Percentiles rank a stretch among this genome's conserved stretches.
These are phyloP conservation scores for Tuber umbilicatum DNA, from an alignment of 495 filamentous ascomycete species.

Conservation along the genomic window DNA sequence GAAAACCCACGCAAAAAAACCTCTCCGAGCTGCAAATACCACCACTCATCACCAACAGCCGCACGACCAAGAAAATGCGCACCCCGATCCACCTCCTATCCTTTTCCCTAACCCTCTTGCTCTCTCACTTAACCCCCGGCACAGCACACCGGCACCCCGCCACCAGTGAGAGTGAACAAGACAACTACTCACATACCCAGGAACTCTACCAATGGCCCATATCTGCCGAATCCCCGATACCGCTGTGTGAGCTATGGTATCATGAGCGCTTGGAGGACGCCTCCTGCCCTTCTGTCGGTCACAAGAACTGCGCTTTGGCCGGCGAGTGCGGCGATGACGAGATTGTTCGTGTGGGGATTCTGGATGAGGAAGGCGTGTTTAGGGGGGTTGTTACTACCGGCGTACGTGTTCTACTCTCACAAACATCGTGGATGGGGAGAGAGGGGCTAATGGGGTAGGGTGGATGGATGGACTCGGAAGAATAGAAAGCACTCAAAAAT, in stretches of 20 bases:
- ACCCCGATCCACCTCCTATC: not conserved
- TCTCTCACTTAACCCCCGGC: not conserved
- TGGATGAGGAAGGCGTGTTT: constrained; percentile 21
- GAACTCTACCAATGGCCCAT: constrained; percentile 26
- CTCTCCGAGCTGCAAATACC: not conserved
- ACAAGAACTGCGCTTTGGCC: not conserved
- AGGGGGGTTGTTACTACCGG: constrained; percentile 23
- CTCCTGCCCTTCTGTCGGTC: constrained; percentile 3
- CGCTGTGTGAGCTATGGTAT: constrained; percentile 4
- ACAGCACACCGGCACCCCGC: not conserved
- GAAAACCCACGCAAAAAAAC: not conserved
- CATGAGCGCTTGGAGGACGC: not conserved
- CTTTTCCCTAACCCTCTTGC: constrained; percentile 2
- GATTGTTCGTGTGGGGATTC: constrained; percentile 31
- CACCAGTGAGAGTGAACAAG: not conserved
- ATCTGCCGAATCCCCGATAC: constrained; percentile 15
- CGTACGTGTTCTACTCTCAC: constrained; percentile 16
- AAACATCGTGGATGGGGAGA: not conserved
- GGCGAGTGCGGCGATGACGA: constrained; percentile 24
- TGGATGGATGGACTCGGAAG: not conserved
- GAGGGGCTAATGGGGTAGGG: not conserved
- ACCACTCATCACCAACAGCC: not conserved
- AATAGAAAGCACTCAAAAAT: constrained; percentile 1
- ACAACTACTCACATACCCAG: constrained; percentile 9
- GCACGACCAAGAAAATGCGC: not conserved